Evolutionary conservation across 2,329 filamentous ascomycete species (phyloP), one percentile per base, ranked within the genome.

Genomic region (Exophiala aquamarina): DNA sequence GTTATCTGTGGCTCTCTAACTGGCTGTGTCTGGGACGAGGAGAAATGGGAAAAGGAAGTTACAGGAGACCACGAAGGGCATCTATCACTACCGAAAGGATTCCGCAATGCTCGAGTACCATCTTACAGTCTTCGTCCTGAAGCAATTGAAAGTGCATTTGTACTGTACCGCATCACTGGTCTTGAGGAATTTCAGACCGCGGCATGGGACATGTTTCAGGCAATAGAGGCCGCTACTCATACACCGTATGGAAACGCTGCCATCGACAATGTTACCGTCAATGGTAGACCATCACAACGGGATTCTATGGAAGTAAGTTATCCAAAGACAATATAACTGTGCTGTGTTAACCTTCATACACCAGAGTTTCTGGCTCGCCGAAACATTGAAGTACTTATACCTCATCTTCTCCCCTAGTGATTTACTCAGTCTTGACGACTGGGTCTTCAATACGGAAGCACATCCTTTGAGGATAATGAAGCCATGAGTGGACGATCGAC

Each of bases 221-320:
- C 63, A 23, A 70, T 76, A 18, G 68, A 72, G 26, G 70, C 67
- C 32, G 63, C 66, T 41, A 70, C 66, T 2, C 60, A 63, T 17
- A 73, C 73, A 2, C 59, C 66, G 1, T 67, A 69, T 48, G 72
- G 66, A 3, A 82, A 89, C 69, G 84, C 82, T n/a, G 87, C 86
- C 26, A 80, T 93, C 43, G 68, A 75, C 38, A 80, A 88, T 60
- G 20, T 47, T 1, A 75, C 51, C 64, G 72, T 43, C 11, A 70
- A 70, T 5, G 14, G n/a, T 29, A 11, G 8, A 11, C 39, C 32
- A 32, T n/a, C 29, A 18, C 46, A 49, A 13, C 14, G 19, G 23
- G 40, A 49, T 14, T 38, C 38, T 4, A 48, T 48, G 45, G 45
- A 48, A 21, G 40, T 43, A 21, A 31, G 40, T 43, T 11, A 26